phyloP scores from a whole-genome alignment of 805 yeast genomes.

The Candida boleticola region DNA sequence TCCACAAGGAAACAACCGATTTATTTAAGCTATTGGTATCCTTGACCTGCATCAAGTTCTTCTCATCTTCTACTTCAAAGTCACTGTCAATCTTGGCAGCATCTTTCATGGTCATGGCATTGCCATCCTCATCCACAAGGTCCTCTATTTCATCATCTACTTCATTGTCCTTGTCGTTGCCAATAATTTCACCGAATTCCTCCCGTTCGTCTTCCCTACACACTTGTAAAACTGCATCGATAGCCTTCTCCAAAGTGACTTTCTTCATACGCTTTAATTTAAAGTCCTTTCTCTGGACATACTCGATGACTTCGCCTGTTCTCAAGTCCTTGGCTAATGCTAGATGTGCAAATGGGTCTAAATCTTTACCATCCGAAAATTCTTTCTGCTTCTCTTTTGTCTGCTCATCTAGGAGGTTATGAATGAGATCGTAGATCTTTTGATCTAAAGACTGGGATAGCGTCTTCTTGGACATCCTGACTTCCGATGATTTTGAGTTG shows the following conservation, averaged over 20 bases:
- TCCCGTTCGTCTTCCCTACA: constrained; percentile 60
- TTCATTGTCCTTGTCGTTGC: constrained; percentile 4
- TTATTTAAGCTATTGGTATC: constrained; percentile 74
- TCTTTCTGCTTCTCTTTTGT: constrained; percentile 42
- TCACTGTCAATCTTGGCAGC: constrained; percentile 36
- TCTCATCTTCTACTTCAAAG: constrained; percentile 37
- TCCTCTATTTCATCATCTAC: constrained; percentile 9
- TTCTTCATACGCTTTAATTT: constrained; percentile 70
- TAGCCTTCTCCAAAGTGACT: constrained; percentile 57
- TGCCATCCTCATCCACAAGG: constrained; percentile 1
- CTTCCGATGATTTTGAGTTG: not conserved
- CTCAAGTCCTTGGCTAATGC: constrained; percentile 63
- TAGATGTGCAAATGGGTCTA: constrained; percentile 40
- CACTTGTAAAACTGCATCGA: constrained; percentile 55
- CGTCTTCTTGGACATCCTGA: constrained; percentile 7
- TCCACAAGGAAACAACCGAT: constrained; percentile 74
- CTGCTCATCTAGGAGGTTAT: constrained; percentile 57
- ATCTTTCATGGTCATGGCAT: constrained; percentile 12
- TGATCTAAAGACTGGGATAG: constrained; percentile 42
- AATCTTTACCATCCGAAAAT: constrained; percentile 26
- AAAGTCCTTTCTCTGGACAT: constrained; percentile 63
- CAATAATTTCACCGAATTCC: constrained; percentile 44
- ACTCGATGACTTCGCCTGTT: constrained; percentile 50
- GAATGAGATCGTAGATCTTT: constrained; percentile 54
- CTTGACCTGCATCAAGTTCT: constrained; percentile 59